Evolutionary conservation across 1,139 yeast genomes (phyloP).

Genomic region (Yamadazyma kanchanaburiensis): DNA sequence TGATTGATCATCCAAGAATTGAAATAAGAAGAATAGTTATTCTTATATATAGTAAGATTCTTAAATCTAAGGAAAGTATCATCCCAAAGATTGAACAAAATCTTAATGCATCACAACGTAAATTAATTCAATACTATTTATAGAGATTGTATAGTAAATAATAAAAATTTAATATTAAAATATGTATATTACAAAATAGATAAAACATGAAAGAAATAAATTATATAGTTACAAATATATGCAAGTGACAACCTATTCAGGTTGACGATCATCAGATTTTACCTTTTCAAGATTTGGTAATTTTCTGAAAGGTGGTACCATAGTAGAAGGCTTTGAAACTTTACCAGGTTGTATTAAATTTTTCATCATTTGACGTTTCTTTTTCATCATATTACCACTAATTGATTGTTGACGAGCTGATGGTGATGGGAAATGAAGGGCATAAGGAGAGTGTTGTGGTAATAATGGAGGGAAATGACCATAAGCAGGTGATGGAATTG

Average conservation of each 20-base stretch:
- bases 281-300: not conserved
- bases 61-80: conserved; percentile 7
- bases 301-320: not conserved
- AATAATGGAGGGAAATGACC: conserved; percentile 7
- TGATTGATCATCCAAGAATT: conserved; percentile 29
- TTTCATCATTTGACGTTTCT: conserved; percentile 12
- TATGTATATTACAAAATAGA: conserved; percentile 3
- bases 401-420: conserved; percentile 12
- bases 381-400: conserved; percentile 14
- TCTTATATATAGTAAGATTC: conserved; percentile 37
- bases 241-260: no score
- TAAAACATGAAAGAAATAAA: conserved; percentile 4
- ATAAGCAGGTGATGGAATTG: conserved; percentile 7
- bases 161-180: conserved; percentile 1
- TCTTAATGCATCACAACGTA: conserved; percentile 11
- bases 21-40: conserved; percentile 40
- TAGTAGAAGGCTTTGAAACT: conserved; percentile 2
- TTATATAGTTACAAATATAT: no score
- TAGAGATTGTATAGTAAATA: no score
- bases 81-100: conserved; percentile 2
- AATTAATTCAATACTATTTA: conserved; percentile 13
- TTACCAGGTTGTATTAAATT: conserved; percentile 2
- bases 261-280: no score
- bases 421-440: conserved; percentile 5
- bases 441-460: conserved; percentile 6